A percentile compares a stretch with the other conserved stretches of the same genome.
Conservation (phyloP, 345 rosid genomes). For the Lepidium aucheri region DNA sequence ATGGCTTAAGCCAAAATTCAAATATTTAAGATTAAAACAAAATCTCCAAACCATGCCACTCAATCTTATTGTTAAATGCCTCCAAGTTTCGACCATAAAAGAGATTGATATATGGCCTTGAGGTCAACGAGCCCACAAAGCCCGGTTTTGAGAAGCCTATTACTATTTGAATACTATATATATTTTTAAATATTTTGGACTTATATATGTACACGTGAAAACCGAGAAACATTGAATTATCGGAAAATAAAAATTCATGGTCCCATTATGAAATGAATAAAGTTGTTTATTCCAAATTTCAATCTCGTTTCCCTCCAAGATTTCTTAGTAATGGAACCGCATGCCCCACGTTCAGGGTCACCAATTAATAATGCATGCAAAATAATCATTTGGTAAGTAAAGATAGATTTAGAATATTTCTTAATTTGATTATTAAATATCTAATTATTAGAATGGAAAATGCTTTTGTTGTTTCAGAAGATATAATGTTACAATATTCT, state of each 20-base stretch:
- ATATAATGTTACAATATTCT: too few relatives aligned
- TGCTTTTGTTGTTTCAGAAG: too few relatives aligned
- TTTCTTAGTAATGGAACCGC: background rate
- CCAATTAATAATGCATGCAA: constrained; percentile 14
- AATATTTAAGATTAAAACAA: background rate
- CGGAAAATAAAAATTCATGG: background rate
- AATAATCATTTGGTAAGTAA: constrained; percentile 9
- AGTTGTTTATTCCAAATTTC: constrained; percentile 17
- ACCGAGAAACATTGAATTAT: background rate
- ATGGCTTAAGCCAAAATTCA: background rate
- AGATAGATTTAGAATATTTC: background rate
- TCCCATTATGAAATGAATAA: constrained; percentile 7
- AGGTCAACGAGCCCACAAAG: background rate
- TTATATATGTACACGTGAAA: constrained; percentile 5
- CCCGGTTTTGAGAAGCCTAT: background rate
- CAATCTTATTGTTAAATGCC: background rate
- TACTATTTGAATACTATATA: background rate
- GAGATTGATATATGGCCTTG: too few relatives aligned
- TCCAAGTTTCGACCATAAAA: background rate
- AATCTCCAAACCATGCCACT: background rate
- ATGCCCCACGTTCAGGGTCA: constrained; percentile 15
- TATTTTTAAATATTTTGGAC: background rate
- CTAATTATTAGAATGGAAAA: too few relatives aligned
- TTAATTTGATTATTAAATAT: background rate
- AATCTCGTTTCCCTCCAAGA: constrained; percentile 19